Evolutionary conservation across 1,284 basidiomycete genomes (phyloP), one percentile per base, ranked within the genome.

Genomic region (Caloboletus firmus): DNA sequence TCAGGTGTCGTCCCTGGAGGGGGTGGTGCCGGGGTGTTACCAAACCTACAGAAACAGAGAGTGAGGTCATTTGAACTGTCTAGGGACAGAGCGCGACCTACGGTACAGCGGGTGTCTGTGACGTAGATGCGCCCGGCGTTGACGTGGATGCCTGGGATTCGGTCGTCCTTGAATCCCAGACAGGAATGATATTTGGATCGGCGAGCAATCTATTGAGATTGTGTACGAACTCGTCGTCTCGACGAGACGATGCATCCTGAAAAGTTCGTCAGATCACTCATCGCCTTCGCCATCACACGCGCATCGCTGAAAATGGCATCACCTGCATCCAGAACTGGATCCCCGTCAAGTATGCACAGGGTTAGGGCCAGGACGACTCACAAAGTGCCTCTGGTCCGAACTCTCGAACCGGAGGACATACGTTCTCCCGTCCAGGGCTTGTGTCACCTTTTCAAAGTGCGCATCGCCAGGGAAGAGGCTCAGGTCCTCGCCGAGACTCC

Each of bases 311-410:
- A 34, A 35, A 50, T 6, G 11, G 26, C 43, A 49, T 63, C 72
- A 87, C 89, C 85, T 91, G 89, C 79, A 92, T 76, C 89, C 89
- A 92, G 64, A 90, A 91, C 89, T 91, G 12, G 4, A 35, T 5
- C 22, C 51, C 51, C 50, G 41, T 64, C 54, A 55, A 57, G 4
- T 4, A 42, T 15, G 18, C 13, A 24, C 37, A 22, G 18, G 22
- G 8, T 2, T 3, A 22, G 30, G 5, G 9, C 15, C 6, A 35
- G 12, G 32, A 51, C 1, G 36, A 80, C 89, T 68, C 62, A 92
- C 89, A 67, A 93, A 93, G 66, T 91, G 87, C 55, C 81, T 80
- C 64, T 91, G 86, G 63, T 89, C 79, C 17, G 89, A 91, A 7
- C 87, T 90, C 2, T 84, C 83, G 73, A 92, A 92, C 69, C 87